Conservation (phyloP, 2,329 filamentous ascomycete genomes). For the Uncinocarpus reesii region DNA sequence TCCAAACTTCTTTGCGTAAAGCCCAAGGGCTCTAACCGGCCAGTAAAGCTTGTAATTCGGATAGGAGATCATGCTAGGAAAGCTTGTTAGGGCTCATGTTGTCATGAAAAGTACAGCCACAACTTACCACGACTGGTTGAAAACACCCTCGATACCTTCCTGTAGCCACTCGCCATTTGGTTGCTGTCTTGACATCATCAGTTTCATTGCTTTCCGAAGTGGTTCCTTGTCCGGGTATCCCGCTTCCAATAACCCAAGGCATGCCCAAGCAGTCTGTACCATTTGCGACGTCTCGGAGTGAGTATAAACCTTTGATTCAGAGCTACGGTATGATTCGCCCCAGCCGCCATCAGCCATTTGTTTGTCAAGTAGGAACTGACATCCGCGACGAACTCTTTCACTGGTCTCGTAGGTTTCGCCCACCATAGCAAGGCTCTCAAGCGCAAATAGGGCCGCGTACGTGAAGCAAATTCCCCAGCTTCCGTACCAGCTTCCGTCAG, state of each 20-base stretch:
- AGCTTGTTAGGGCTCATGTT: constrained; percentile 19
- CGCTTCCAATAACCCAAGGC: constrained; percentile 72
- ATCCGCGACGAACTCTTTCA: constrained; percentile 59
- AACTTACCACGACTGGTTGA: constrained; percentile 86
- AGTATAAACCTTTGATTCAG: constrained; percentile 63
- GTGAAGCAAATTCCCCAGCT: constrained; percentile 98
- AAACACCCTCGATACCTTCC: constrained; percentile 93
- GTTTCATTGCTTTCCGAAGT: constrained; percentile 60
- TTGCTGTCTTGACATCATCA: constrained; percentile 79
- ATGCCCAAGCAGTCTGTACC: constrained; percentile 87
- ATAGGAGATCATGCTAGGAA: constrained; percentile 80
- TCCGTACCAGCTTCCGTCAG: constrained; percentile 93
- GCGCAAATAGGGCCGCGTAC: constrained; percentile 91
- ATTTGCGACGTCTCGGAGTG: constrained; percentile 77
- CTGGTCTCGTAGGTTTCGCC: constrained; percentile 75
- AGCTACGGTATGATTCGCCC: constrained; percentile 88
- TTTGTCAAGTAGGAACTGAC: constrained; percentile 73
- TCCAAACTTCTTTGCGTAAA: constrained; percentile 68
- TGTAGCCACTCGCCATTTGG: constrained; percentile 88
- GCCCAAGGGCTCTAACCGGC: constrained; percentile 82
- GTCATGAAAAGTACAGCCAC: not conserved
- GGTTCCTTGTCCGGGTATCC: constrained; percentile 65
- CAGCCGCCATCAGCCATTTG: constrained; percentile 87
- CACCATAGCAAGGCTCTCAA: constrained; percentile 71
- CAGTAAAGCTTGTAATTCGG: constrained; percentile 99